Conservation (phyloP, 2,329 filamentous ascomycete species). For the Colletotrichum cereale region DNA sequence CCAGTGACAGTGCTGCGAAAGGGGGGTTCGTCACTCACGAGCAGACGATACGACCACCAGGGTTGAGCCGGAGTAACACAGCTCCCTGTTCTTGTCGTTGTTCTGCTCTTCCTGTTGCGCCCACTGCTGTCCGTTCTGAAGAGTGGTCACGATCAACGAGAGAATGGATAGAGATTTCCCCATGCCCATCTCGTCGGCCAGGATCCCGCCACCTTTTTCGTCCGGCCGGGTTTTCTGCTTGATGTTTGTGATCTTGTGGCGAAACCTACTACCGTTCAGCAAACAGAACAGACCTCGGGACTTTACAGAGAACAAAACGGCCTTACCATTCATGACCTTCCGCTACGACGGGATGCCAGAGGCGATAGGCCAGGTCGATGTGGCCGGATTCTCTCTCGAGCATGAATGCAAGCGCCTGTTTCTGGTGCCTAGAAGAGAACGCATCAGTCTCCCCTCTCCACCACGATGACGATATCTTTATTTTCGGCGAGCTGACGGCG, state of each 20-base stretch:
- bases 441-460: not conserved
- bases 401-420: conserved; percentile 54
- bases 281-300: not conserved
- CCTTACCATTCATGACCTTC: conserved; percentile 47
- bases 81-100: conserved; percentile 32
- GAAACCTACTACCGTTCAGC: conserved; percentile 45
- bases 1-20: not conserved
- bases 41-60: conserved; percentile 60
- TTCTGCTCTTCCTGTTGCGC: conserved; percentile 42
- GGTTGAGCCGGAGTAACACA: conserved; percentile 52
- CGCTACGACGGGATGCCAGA: conserved; percentile 48
- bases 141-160: conserved; percentile 59
- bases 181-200: conserved; percentile 73
- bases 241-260: conserved; percentile 55
- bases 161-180: conserved; percentile 69
- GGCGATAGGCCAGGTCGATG: conserved; percentile 46
- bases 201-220: conserved; percentile 59
- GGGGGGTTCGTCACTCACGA: conserved; percentile 47
- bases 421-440: conserved; percentile 51
- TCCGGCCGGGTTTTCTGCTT: conserved; percentile 46
- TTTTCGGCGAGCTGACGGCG: not conserved
- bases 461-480: not conserved
- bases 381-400: conserved; percentile 53
- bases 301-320: too few relatives aligned
- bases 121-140: conserved; percentile 53